Conservation (phyloP, 179 eudicot species). For the Heliamphora pulchella region DNA sequence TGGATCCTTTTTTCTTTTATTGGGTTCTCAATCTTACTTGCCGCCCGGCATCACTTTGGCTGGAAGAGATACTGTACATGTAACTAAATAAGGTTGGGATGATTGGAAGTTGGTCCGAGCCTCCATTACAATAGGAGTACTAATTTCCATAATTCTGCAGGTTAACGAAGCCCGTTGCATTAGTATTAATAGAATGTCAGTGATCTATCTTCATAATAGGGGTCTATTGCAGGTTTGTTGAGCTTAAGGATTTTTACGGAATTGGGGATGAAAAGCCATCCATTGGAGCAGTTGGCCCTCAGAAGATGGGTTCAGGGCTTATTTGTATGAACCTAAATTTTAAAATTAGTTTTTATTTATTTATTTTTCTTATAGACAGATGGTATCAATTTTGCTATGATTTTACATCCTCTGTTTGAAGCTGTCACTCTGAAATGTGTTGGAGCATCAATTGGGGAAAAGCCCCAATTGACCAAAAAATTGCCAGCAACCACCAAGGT, state of each 20-base stretch:
- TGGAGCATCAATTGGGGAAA: slow-evolving; percentile 91
- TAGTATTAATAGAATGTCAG: not conserved
- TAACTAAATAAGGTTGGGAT: too few relatives aligned
- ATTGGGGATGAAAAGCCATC: slow-evolving; percentile 72
- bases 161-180: not conserved
- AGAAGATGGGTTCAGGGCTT: slow-evolving; percentile 85
- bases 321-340: slow-evolving; percentile 43
- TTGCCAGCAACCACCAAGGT: slow-evolving; percentile 79
- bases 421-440: slow-evolving; percentile 78
- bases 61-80: too few relatives aligned
- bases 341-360: not conserved
- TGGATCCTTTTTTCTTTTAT: too few relatives aligned
- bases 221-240: slow-evolving; percentile 45
- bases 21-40: too few relatives aligned
- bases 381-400: not conserved
- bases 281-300: slow-evolving; percentile 58
- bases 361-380: not conserved
- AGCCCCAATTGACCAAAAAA: slow-evolving; percentile 67
- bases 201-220: not conserved
- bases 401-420: slow-evolving; percentile 25
- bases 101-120: not conserved
- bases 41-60: too few relatives aligned
- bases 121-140: not conserved
- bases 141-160: not conserved
- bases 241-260: slow-evolving; percentile 64